These are phyloP conservation scores for Mycosarcoma maydis DNA, from an alignment of 1,284 basidiomycete species.

Conservation along the genomic window DNA sequence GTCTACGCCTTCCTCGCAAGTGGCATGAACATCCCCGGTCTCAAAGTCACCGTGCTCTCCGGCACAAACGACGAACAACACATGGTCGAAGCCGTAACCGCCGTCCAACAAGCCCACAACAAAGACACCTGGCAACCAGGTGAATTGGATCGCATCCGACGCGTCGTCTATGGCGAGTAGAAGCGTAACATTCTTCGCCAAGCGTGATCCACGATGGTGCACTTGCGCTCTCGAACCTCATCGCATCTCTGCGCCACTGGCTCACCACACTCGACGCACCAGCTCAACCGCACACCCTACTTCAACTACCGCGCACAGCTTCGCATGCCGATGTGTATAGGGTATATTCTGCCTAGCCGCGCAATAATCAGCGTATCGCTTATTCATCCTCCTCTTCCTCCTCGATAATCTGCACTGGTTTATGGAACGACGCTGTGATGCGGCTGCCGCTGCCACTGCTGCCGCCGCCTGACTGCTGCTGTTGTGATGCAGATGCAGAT, in stretches of 20 bases:
- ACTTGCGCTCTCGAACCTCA: too few species aligned
- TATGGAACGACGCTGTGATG: constrained; percentile 33
- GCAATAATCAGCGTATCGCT: background rate
- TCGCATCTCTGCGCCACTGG: too few species aligned
- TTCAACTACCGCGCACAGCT: too few species aligned
- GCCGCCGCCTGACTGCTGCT: too few species aligned
- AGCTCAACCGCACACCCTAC: too few species aligned
- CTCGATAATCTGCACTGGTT: constrained; percentile 44
- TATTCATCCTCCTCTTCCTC: constrained; percentile 53
- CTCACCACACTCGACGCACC: too few species aligned
- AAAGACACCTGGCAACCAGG: constrained; percentile 26
- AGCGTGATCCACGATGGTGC: too few species aligned
- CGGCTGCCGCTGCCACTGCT: constrained; percentile 12
- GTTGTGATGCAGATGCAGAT: too few species aligned
- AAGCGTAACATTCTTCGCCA: too few species aligned
- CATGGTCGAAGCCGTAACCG: constrained; percentile 57
- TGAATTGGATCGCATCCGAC: constrained; percentile 45
- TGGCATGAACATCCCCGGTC: constrained; percentile 54
- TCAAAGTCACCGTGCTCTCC: constrained; percentile 50
- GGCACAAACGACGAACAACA: constrained; percentile 55
- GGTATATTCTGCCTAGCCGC: constrained; percentile 14
- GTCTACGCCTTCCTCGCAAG: constrained; percentile 56
- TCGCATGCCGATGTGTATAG: background rate
- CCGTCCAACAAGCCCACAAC: constrained; percentile 23
- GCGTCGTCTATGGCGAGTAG: constrained; percentile 60